Percentiles rank a stretch among this genome's conserved stretches.
Evolutionary conservation across 345 rosid genomes (phyloP).

Genomic region (Excoecaria cochinchinensis): DNA sequence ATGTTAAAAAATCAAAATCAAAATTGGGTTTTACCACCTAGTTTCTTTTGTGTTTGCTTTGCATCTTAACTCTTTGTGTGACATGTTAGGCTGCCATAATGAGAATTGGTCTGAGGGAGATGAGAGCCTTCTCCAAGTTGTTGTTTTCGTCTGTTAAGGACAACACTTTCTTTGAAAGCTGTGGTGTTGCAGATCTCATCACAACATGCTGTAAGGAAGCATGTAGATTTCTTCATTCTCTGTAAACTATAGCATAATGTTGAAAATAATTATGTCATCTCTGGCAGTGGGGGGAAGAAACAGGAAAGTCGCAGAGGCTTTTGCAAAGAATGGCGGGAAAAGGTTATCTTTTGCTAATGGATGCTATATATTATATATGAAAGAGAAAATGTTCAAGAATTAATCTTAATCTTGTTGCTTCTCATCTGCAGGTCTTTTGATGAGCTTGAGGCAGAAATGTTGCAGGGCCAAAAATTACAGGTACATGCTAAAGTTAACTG

Average conservation of each 20-base stretch:
- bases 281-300: constrained; percentile 84
- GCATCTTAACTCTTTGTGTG: constrained; percentile 7
- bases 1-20: not conserved
- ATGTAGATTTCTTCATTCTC: constrained; percentile 8
- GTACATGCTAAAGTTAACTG: constrained; percentile 32
- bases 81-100: constrained; percentile 79
- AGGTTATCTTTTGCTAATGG: constrained; percentile 44
- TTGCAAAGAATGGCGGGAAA: constrained; percentile 72
- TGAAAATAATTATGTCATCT: constrained; percentile 16
- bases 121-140: constrained; percentile 82
- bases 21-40: not conserved
- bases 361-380: not conserved
- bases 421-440: constrained; percentile 71
- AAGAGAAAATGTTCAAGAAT: not conserved
- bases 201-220: constrained; percentile 83
- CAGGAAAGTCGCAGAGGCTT: constrained; percentile 89
- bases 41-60: not conserved
- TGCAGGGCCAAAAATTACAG: constrained; percentile 95
- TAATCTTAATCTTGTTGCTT: constrained; percentile 12
- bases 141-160: constrained; percentile 81
- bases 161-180: constrained; percentile 91
- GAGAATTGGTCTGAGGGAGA: constrained; percentile 95
- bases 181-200: constrained; percentile 92
- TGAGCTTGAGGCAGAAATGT: constrained; percentile 92
- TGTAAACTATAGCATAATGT: not conserved